Percentiles rank a stretch among this genome's conserved stretches.
Evolutionary conservation across 495 filamentous ascomycete genomes (phyloP).

Genomic region (Daldinia childiae): DNA sequence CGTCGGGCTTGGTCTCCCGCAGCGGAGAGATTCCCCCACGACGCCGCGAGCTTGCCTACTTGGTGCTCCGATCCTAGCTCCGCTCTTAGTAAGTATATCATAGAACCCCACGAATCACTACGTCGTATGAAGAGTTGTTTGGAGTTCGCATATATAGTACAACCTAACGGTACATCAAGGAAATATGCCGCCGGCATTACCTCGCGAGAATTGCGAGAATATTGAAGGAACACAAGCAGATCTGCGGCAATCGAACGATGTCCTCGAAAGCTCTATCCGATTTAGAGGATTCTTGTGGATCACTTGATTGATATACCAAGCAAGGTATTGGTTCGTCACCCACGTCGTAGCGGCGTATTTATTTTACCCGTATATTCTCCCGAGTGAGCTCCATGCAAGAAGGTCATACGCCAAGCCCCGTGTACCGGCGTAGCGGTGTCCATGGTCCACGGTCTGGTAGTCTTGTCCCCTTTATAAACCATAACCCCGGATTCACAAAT

Average conservation of each 20-base stretch:
- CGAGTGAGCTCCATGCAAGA: slow-evolving; percentile 37
- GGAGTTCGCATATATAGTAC: slow-evolving; percentile 36
- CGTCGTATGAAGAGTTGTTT: slow-evolving; percentile 15
- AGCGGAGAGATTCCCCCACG: slow-evolving; percentile 34
- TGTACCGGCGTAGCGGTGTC: slow-evolving; percentile 36
- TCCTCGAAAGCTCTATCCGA: slow-evolving; percentile 9
- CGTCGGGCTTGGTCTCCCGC: slow-evolving; percentile 28
- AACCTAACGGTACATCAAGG: slow-evolving; percentile 26
- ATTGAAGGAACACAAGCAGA: slow-evolving; percentile 20
- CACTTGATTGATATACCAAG: slow-evolving; percentile 34
- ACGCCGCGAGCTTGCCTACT: slow-evolving; percentile 13
- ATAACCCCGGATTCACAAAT: slow-evolving; percentile 12
- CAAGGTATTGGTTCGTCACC: slow-evolving; percentile 34
- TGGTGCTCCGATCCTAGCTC: slow-evolving; percentile 24
- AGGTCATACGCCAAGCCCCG: slow-evolving; percentile 35
- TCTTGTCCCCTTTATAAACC: slow-evolving; percentile 35
- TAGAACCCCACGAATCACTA: slow-evolving; percentile 17
- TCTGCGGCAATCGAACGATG: slow-evolving; percentile 35
- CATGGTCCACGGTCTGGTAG: slow-evolving; percentile 18
- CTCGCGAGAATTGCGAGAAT: slow-evolving; percentile 9
- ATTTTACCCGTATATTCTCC: slow-evolving; percentile 45
- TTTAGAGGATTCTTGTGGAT: slow-evolving; percentile 31
- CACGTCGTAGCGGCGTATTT: slow-evolving; percentile 37
- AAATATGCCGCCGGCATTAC: slow-evolving; percentile 34
- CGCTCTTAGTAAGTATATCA: slow-evolving; percentile 27